Evolutionary conservation across 805 yeast genomes (phyloP).

Genomic region (Hanseniaspora occidentalis): DNA sequence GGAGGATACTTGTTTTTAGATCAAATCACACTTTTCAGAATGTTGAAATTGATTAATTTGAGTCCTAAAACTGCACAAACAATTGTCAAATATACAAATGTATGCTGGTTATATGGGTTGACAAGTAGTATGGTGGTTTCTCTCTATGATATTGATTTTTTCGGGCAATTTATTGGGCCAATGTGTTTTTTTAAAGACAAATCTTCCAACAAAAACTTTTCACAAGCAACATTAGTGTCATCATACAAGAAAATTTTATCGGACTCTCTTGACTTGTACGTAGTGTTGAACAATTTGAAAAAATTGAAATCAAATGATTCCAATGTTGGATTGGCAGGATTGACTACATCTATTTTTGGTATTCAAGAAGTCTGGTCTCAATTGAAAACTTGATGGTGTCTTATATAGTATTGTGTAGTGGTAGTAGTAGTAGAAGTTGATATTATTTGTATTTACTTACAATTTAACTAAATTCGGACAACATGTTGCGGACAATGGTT

Average conservation of each 20-base stretch:
- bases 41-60: conserved; percentile 37
- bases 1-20: conserved; percentile 54
- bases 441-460: no score
- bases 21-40: conserved; percentile 42
- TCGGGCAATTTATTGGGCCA: no score
- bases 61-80: conserved; percentile 33
- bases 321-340: conserved; percentile 72
- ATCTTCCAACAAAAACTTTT: no score
- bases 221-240: conserved; percentile 20
- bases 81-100: conserved; percentile 45
- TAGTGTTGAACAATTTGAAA: conserved; percentile 60
- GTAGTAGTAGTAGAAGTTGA: no score
- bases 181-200: no score
- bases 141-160: conserved; percentile 40
- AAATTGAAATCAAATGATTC: conserved; percentile 60
- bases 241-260: conserved; percentile 50
- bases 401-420: no score
- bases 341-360: conserved; percentile 69
- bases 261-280: conserved; percentile 63
- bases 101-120: conserved; percentile 70
- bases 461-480: no score
- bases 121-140: conserved; percentile 50
- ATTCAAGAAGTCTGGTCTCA: conserved; percentile 53
- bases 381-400: not conserved
- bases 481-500: no score